Base-by-base conservation (phyloP, 1,284 basidiomycete species). In the Heterobasidion annosum region DNA sequence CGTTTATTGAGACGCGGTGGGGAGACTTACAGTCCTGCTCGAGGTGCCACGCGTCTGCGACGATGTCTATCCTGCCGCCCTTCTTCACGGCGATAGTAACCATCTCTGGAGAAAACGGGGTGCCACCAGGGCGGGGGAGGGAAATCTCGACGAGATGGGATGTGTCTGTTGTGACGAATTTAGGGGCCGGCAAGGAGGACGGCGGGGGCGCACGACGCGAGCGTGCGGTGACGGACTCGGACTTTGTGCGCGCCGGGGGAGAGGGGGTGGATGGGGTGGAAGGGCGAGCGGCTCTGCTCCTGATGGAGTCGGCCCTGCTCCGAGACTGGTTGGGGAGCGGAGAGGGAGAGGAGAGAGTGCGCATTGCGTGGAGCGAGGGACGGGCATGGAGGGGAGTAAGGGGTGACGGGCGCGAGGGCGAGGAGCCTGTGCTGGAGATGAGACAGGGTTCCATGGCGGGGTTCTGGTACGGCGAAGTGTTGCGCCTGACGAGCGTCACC, bases 1-100 rank as follows among this genome's bases (percentile, higher is more conserved):
- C 42, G 4, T 15, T 12, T 13, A 18, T 19, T 49, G 46, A 32
- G 15, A 8, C 19, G 33, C n/a, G 2, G 19, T 40, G 35, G 3
- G 3, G 16, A 8, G 13, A 70, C 77, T 67, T 63, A 79, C 76
- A 77, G 56, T 78, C 73, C 51, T 58, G 65, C 58, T 81, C 78
- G 65, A 76, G 70, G 64, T 81, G 74, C 78, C 79, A 81, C 42
- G 76, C 79, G 62, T 82, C 78, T 34, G 79, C 79, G 42, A 81
- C 70, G 8, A 81, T 70, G 57, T 72, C 70, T 42, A 81, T 61
- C 58, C 70, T 73, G 59, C 78, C 75, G 2, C 78, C 79, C 57
- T 73, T 77, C 59, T 76, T 75, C 34, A 73, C 79, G 19, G 73
- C 72, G 43, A 81, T 70, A 1, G 79, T 81, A 15, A 81, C 73